These are phyloP conservation scores for Fusarium napiforme DNA, from an alignment of 2,329 filamentous ascomycete species.

Conservation along the genomic window DNA sequence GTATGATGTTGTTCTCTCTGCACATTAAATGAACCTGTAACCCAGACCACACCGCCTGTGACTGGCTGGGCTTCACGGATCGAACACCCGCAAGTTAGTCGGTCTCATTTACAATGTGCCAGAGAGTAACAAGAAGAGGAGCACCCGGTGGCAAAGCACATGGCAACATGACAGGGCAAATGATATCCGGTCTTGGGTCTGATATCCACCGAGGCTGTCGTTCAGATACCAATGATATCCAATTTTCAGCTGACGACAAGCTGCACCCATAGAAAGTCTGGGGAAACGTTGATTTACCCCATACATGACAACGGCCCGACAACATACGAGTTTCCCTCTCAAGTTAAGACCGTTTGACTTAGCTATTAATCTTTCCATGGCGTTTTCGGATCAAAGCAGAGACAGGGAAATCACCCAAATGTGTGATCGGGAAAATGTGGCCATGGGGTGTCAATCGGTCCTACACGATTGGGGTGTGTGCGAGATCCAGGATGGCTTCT, in stretches of 20 bases:
- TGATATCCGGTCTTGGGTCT: slow-evolving; percentile 2
- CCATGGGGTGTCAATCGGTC: slow-evolving; percentile 28
- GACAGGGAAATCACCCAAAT: neutral
- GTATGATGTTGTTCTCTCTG: slow-evolving; percentile 6
- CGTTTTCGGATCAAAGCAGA: slow-evolving; percentile 3
- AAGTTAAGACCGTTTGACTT: neutral
- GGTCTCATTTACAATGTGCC: slow-evolving; percentile 9
- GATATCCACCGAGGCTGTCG: slow-evolving; percentile 17
- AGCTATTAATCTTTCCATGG: slow-evolving; percentile 5
- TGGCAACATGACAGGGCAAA: slow-evolving; percentile 8
- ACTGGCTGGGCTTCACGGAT: slow-evolving; percentile 27
- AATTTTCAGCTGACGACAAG: neutral
- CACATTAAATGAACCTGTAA: slow-evolving; percentile 11
- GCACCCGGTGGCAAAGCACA: slow-evolving; percentile 8
- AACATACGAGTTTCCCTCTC: slow-evolving; percentile 4
- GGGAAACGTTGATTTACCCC: slow-evolving; percentile 20
- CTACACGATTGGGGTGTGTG: slow-evolving; percentile 15
- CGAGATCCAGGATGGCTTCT: slow-evolving; percentile 17
- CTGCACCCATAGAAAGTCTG: slow-evolving; percentile 12
- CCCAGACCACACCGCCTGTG: neutral
- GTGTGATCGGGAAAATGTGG: slow-evolving; percentile 4
- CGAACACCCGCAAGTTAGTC: slow-evolving; percentile 26
- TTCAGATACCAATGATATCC: slow-evolving; percentile 13
- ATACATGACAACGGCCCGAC: slow-evolving; percentile 2
- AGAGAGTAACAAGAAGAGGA: slow-evolving; percentile 11